Percentiles rank a stretch among this genome's conserved stretches.
phyloP scores from a whole-genome alignment of 2,329 filamentous ascomycete species.

The Claviceps sp. region DNA sequence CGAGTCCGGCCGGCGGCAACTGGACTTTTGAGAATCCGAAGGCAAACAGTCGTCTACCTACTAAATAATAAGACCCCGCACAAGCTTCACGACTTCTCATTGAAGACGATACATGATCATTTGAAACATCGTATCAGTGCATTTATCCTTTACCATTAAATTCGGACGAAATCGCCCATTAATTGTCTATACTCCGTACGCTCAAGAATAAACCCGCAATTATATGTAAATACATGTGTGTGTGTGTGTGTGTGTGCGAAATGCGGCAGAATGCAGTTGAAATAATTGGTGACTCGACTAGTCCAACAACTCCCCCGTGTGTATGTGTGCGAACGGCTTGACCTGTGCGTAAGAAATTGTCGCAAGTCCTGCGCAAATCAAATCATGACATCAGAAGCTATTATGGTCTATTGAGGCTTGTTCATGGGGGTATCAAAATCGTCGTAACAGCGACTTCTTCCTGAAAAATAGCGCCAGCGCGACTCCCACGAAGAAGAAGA shows the following conservation, averaged over 20 bases:
- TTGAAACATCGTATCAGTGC: background rate
- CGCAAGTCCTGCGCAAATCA: background rate
- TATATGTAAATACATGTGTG: background rate
- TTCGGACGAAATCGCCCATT: background rate
- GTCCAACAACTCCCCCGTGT: background rate
- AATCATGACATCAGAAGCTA: background rate
- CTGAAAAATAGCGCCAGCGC: conserved; percentile 10
- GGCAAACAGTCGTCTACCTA: too few relatives aligned
- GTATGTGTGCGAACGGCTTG: background rate
- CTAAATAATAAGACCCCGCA: too few relatives aligned
- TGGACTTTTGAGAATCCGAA: too few relatives aligned
- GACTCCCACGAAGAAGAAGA: conserved; percentile 11
- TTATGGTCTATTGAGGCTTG: too few relatives aligned
- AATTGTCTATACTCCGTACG: conserved; percentile 1
- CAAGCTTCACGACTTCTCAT: background rate
- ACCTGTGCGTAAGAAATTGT: background rate
- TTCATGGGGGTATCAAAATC: conserved; percentile 5
- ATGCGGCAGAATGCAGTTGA: conserved; percentile 1
- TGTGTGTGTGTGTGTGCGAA: background rate
- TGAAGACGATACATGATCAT: too few relatives aligned
- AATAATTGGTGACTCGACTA: background rate
- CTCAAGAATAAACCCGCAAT: conserved; percentile 2
- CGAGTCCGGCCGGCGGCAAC: too few relatives aligned
- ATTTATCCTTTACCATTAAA: conserved; percentile 1
- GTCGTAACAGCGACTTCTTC: conserved; percentile 9